Base-by-base conservation (phyloP, 495 filamentous ascomycete genomes). In the Aspergillus leporis region DNA sequence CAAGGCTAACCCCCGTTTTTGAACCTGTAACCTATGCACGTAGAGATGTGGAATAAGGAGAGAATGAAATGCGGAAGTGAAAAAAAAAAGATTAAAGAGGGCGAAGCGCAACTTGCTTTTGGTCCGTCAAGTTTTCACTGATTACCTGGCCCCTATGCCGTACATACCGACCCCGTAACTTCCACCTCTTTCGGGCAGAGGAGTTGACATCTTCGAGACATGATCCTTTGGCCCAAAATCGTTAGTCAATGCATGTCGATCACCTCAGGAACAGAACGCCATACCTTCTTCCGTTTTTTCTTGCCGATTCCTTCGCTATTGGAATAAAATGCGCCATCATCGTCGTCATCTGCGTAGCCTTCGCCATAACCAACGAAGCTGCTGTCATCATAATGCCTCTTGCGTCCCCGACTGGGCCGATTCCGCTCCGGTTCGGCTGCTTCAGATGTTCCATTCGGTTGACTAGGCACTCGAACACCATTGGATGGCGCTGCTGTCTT, bases 301-400 rank as follows among this genome's bases (percentile, higher is more conserved):
- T 78, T 77, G 16, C 73, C 70, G n/a, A 68, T 65, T 54, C 75
- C 77, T 60, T 79, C 78, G 59, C 74, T 66, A 57, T 75, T 75
- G 48, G 75, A 78, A 58, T 76, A 76, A 57, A 79, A 74, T 46
- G 70, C 75, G 53, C 76, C 72, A 22, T 83, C 84, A 51, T 81
- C 81, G 58, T 85, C 82, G 53, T 85, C 84, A 65, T 86, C 83
- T 12, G 76, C 74, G 67, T 74, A 86, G 12, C 83, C 86, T 73
- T 89, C 87, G 51, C 80, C 83, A 61, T 90, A 91, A 5, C 88
- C 88, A 53, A 82, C 82, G 67, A 86, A 90, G 62, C 83, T 86
- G 46, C 75, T 74, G 30, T 90, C 88, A 64, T 85, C 82, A 66
- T 90, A 90, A 61, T 84, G 76, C 61, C 88, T 77, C 73, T 89